Percentiles rank a stretch among this genome's conserved stretches.
Conservation (phyloP, 108 stramenopile genomes). For the Tribonema minus region DNA sequence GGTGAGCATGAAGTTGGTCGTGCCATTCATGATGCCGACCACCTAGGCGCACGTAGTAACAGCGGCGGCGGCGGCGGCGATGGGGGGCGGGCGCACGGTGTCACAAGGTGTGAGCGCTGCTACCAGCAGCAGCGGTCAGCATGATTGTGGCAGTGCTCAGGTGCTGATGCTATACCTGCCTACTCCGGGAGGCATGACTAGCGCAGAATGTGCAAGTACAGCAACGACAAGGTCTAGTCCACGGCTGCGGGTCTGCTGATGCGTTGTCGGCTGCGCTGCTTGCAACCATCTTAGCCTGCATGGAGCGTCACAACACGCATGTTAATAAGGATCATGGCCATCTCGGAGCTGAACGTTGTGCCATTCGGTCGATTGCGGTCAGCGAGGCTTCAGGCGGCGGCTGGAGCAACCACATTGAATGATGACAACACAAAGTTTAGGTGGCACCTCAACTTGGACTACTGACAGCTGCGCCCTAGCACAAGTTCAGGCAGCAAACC, state of each 20-base stretch:
- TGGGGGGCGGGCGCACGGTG: background rate
- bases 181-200: background rate
- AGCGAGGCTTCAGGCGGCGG: background rate
- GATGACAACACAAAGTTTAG: constrained; percentile 81
- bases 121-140: background rate
- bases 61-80: background rate
- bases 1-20: constrained; percentile 96
- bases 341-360: too few species aligned
- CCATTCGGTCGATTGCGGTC: background rate
- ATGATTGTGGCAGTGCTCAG: background rate
- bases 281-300: too few species aligned
- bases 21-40: constrained; percentile 86
- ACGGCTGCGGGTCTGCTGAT: too few species aligned
- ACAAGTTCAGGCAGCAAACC: background rate
- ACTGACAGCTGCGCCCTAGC: background rate
- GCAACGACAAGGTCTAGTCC: too few species aligned
- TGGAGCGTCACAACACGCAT: too few species aligned
- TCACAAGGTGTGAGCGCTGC: background rate
- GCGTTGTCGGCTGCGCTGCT: too few species aligned
- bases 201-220: background rate
- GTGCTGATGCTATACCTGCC: background rate
- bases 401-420: background rate
- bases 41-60: constrained; percentile 13
- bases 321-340: too few species aligned
- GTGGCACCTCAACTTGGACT: constrained; percentile 86